These are phyloP conservation scores for Gelatoporia subvermispora DNA, from an alignment of 768 basidiomycete genomes.

Conservation along the genomic window DNA sequence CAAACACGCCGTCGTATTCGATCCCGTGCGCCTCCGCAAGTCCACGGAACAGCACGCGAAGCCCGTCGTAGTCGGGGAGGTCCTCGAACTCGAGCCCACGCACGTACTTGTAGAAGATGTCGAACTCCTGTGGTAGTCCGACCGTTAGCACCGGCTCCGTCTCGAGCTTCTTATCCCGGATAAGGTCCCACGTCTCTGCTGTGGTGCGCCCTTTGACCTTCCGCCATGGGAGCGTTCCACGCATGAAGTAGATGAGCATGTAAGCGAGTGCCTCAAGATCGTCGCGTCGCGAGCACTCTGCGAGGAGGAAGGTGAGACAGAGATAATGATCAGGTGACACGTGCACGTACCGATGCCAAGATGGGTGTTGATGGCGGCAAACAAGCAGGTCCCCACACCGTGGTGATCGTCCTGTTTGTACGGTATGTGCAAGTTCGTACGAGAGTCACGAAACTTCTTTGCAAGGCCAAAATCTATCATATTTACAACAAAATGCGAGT, in stretches of 20 bases:
- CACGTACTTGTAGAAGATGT: constrained; percentile 72
- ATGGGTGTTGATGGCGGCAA: constrained; percentile 72
- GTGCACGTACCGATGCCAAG: constrained; percentile 59
- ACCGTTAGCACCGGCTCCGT: constrained; percentile 65
- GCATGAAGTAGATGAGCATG: constrained; percentile 79
- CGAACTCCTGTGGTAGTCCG: constrained; percentile 77
- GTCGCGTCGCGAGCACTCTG: constrained; percentile 73
- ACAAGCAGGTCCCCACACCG: constrained; percentile 74
- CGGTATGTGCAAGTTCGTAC: constrained; percentile 62
- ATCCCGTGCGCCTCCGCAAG: constrained; percentile 24
- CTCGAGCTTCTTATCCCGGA: constrained; percentile 67
- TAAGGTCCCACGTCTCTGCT: constrained; percentile 70
- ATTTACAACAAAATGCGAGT: constrained; percentile 67
- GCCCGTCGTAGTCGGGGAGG: constrained; percentile 82
- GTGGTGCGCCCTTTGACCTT: constrained; percentile 63
- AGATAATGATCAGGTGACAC: background rate
- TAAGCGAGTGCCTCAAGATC: constrained; percentile 79
- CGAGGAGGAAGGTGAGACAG: constrained; percentile 1
- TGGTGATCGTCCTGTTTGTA: constrained; percentile 72
- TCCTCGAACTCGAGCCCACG: constrained; percentile 84
- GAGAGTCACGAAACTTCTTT: constrained; percentile 67
- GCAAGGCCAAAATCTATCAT: constrained; percentile 89
- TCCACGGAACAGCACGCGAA: constrained; percentile 66
- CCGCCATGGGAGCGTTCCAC: constrained; percentile 75
- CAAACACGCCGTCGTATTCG: constrained; percentile 24